Evolutionary conservation across 129 eudicot species (phyloP).

Genomic region (Escallonia herrerae): DNA sequence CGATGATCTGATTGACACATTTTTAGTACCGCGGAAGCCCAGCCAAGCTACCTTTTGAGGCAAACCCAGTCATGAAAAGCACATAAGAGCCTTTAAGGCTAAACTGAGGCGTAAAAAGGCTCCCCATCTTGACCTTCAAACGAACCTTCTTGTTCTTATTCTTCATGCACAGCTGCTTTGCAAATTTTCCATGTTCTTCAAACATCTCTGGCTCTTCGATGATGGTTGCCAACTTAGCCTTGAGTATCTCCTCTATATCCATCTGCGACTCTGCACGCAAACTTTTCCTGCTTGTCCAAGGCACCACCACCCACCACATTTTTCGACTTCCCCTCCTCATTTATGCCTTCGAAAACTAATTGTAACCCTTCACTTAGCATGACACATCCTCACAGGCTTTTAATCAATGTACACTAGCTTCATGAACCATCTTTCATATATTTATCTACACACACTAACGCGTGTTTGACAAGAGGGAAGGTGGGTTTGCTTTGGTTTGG

Average conservation of each 20-base stretch:
- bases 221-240: constrained; percentile 53
- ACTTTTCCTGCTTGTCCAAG: constrained; percentile 26
- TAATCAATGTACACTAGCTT: neutral
- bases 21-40: constrained; percentile 31
- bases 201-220: constrained; percentile 40
- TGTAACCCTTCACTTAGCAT: neutral
- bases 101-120: constrained; percentile 36
- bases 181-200: constrained; percentile 15
- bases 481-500: too few species aligned
- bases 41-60: constrained; percentile 48
- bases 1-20: neutral
- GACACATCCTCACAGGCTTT: neutral
- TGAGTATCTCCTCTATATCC: constrained; percentile 45
- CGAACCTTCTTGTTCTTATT: constrained; percentile 30
- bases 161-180: constrained; percentile 6
- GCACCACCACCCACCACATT: constrained; percentile 50
- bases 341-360: neutral
- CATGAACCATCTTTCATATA: neutral
- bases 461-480: too few species aligned
- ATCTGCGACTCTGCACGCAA: constrained; percentile 32
- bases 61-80: constrained; percentile 50
- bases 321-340: constrained; percentile 33
- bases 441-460: too few species aligned
- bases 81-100: constrained; percentile 56
- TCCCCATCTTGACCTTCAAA: constrained; percentile 24